Conservation (phyloP, 495 filamentous ascomycete genomes). For the Neurospora tetrasperma region DNA sequence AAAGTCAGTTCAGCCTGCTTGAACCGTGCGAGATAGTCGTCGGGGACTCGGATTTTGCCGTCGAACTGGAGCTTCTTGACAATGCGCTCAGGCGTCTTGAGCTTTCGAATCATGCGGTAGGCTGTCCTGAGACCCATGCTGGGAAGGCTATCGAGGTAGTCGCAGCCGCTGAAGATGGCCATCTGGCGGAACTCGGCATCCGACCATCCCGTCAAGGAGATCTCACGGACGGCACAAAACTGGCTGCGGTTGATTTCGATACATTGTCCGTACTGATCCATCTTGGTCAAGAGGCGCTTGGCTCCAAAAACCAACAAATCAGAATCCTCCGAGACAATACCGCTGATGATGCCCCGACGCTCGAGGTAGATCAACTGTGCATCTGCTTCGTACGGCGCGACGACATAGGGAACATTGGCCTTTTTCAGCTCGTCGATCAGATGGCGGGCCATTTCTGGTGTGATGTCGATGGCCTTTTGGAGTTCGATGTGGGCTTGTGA, state of each 20-base stretch:
- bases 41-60: constrained; percentile 67
- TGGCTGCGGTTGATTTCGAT: constrained; percentile 81
- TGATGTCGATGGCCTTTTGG: constrained; percentile 94
- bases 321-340: constrained; percentile 93
- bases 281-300: constrained; percentile 79
- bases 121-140: constrained; percentile 90
- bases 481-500: constrained; percentile 77
- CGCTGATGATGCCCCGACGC: constrained; percentile 66
- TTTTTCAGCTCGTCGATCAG: constrained; percentile 86
- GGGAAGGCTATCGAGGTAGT: constrained; percentile 77
- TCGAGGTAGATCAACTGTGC: constrained; percentile 93
- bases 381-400: constrained; percentile 97
- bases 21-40: constrained; percentile 68
- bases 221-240: constrained; percentile 78
- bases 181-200: constrained; percentile 85
- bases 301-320: constrained; percentile 94
- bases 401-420: constrained; percentile 71
- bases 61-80: constrained; percentile 77
- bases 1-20: constrained; percentile 84
- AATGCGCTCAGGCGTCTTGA: constrained; percentile 78
- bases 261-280: constrained; percentile 87
- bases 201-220: constrained; percentile 84
- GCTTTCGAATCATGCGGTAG: constrained; percentile 76
- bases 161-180: constrained; percentile 97
- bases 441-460: constrained; percentile 85